These are phyloP conservation scores for Candida alai DNA, from an alignment of 805 yeast genomes.

Conservation along the genomic window DNA sequence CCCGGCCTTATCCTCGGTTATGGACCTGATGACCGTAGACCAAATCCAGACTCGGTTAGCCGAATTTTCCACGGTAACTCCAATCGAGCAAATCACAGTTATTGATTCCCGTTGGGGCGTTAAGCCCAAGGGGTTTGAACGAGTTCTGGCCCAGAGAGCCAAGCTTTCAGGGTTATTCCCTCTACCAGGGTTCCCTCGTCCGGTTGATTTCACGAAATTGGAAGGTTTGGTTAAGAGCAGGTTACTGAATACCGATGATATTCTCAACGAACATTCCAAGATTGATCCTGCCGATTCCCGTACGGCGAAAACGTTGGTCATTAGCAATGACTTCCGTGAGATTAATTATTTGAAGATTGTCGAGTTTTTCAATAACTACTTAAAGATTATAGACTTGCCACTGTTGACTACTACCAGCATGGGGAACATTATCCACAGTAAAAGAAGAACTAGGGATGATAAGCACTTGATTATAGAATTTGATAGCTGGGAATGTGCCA, in stretches of 20 bases:
- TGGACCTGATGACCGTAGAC: too few species aligned
- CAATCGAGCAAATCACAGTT: constrained; percentile 51
- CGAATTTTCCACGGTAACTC: constrained; percentile 22
- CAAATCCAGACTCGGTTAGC: not conserved
- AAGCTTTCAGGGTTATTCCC: constrained; percentile 78
- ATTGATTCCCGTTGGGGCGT: constrained; percentile 64
- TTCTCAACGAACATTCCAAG: constrained; percentile 30
- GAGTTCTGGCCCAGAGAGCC: constrained; percentile 70
- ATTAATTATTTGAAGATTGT: constrained; percentile 37
- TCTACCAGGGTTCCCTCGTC: constrained; percentile 59
- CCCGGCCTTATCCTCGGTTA: too few species aligned
- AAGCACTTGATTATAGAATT: constrained; percentile 48
- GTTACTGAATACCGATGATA: constrained; percentile 24
- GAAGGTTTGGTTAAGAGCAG: constrained; percentile 37
- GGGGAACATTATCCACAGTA: constrained; percentile 27
- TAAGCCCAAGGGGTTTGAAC: constrained; percentile 69
- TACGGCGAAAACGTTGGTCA: constrained; percentile 26
- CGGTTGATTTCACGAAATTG: constrained; percentile 38
- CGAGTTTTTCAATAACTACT: constrained; percentile 42
- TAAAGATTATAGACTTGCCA: constrained; percentile 42
- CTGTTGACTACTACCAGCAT: constrained; percentile 24
- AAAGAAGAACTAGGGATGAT: constrained; percentile 34
- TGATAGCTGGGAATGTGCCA: constrained; percentile 49
- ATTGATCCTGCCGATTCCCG: constrained; percentile 39
- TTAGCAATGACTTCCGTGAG: constrained; percentile 28